A percentile compares a stretch with the other conserved stretches of the same genome.
Evolutionary conservation across 192 early-diverging fungal genomes (phyloP).

Genomic region (Diversispora epigaea): DNA sequence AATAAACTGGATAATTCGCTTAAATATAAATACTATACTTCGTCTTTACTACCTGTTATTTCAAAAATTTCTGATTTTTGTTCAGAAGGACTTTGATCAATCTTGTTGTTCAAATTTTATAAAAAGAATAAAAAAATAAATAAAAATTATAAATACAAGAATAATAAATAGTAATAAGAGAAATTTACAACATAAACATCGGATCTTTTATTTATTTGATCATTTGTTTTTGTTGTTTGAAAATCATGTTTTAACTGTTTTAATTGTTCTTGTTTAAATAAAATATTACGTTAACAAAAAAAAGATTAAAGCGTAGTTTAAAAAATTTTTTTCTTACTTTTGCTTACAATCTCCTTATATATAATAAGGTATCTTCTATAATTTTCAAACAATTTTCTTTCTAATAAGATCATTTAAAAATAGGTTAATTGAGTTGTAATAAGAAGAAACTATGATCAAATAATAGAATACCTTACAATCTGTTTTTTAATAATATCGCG

Average conservation of each 20-base stretch:
- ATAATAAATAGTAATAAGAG: slow-evolving; percentile 9
- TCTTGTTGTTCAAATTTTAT: too few relatives aligned
- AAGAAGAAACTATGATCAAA: not conserved
- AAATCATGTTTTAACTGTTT: slow-evolving; percentile 14
- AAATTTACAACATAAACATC: slow-evolving; percentile 21
- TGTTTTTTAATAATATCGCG: slow-evolving; percentile 9
- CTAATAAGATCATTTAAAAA: slow-evolving; percentile 20
- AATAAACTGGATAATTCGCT: too few relatives aligned
- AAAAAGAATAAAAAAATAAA: too few relatives aligned
- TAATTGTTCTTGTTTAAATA: slow-evolving; percentile 7
- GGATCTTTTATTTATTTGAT: slow-evolving; percentile 15
- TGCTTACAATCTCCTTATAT: slow-evolving; percentile 7
- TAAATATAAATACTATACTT: too few relatives aligned
- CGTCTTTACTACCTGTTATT: too few relatives aligned
- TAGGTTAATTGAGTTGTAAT: not conserved
- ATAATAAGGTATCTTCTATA: slow-evolving; percentile 14
- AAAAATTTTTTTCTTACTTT: slow-evolving; percentile 11
- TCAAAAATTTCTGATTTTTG: too few relatives aligned
- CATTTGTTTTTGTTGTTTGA: slow-evolving; percentile 18
- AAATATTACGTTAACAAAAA: not conserved
- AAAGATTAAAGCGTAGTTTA: not conserved
- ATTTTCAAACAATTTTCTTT: slow-evolving; percentile 15
- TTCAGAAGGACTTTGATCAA: too few relatives aligned
- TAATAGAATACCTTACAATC: slow-evolving; percentile 5
- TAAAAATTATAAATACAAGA: not conserved